These are phyloP conservation scores for Sporobolomyces phaffii DNA, from an alignment of 768 basidiomycete species.

Conservation along the genomic window DNA sequence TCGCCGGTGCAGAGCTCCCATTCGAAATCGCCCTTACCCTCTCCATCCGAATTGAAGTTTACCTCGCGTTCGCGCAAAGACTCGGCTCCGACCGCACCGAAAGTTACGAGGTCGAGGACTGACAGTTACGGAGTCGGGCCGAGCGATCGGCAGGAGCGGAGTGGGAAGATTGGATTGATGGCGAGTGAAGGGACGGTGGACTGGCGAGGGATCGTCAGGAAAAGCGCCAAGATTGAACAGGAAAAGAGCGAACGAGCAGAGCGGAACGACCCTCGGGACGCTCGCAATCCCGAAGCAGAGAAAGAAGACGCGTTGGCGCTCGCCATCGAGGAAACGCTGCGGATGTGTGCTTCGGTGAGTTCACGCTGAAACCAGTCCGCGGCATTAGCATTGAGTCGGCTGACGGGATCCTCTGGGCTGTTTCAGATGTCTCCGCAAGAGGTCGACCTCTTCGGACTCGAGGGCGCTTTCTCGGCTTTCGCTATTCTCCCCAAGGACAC, in stretches of 20 bases:
- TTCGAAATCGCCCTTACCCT: background rate
- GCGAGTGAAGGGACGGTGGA: conserved; percentile 1
- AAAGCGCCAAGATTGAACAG: background rate
- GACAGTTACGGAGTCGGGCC: background rate
- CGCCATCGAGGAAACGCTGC: conserved; percentile 12
- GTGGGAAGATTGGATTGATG: conserved; percentile 13
- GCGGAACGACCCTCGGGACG: too few species aligned
- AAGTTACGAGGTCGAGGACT: background rate
- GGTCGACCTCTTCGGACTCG: background rate
- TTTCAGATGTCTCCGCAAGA: background rate
- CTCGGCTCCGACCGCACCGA: background rate
- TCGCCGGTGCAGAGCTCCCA: background rate
- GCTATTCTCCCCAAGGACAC: background rate
- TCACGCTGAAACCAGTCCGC: too few species aligned
- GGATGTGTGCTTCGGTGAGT: background rate
- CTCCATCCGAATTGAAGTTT: background rate
- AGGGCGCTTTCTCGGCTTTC: background rate
- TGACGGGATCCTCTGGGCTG: too few species aligned
- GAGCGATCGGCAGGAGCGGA: background rate
- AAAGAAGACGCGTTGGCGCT: background rate
- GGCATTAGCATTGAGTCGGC: too few species aligned
- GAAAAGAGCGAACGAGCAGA: background rate
- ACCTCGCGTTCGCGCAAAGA: background rate
- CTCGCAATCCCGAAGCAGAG: background rate
- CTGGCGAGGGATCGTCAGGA: conserved; percentile 3